Evolutionary conservation across 257 asterid genomes (phyloP).

Genomic region (Misopates orontium): DNA sequence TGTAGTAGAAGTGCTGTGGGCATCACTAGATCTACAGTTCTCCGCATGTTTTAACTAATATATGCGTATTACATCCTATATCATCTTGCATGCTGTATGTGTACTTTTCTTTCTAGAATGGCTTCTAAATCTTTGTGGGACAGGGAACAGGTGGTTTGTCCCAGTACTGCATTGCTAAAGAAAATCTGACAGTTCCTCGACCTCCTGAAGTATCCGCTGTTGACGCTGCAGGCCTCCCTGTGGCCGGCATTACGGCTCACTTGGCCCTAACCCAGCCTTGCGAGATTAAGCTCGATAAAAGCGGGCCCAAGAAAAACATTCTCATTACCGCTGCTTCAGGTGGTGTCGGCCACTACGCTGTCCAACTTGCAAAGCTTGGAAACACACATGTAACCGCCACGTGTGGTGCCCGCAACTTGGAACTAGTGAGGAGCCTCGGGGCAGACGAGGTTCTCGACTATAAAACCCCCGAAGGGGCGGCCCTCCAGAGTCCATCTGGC

Average conservation of each 20-base stretch:
- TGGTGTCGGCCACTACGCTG: slow-evolving; percentile 76
- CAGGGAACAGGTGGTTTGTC: slow-evolving; percentile 71
- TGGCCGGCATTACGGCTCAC: slow-evolving; percentile 62
- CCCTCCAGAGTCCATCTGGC: slow-evolving; percentile 66
- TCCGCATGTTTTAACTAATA: too few species aligned
- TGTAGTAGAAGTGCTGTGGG: not conserved
- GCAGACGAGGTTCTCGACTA: slow-evolving; percentile 84
- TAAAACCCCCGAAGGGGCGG: slow-evolving; percentile 58
- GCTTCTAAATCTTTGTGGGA: not conserved
- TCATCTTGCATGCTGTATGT: too few species aligned
- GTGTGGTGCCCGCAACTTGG: slow-evolving; percentile 75
- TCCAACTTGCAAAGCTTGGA: slow-evolving; percentile 74
- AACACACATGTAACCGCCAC: slow-evolving; percentile 72
- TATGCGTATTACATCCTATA: too few species aligned
- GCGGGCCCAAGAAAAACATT: slow-evolving; percentile 49
- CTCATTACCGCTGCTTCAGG: slow-evolving; percentile 75
- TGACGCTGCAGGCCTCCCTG: slow-evolving; percentile 57
- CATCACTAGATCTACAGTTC: not conserved
- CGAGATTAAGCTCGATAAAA: slow-evolving; percentile 48
- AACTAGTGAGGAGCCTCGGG: slow-evolving; percentile 60
- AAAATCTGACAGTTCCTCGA: slow-evolving; percentile 44
- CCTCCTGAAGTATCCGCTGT: slow-evolving; percentile 60
- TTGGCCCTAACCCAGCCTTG: slow-evolving; percentile 44
- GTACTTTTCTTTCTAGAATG: too few species aligned
- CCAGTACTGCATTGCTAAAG: slow-evolving; percentile 59